Evolutionary conservation across 1,284 basidiomycete genomes (phyloP).

Genomic region (Leccinum insolens): DNA sequence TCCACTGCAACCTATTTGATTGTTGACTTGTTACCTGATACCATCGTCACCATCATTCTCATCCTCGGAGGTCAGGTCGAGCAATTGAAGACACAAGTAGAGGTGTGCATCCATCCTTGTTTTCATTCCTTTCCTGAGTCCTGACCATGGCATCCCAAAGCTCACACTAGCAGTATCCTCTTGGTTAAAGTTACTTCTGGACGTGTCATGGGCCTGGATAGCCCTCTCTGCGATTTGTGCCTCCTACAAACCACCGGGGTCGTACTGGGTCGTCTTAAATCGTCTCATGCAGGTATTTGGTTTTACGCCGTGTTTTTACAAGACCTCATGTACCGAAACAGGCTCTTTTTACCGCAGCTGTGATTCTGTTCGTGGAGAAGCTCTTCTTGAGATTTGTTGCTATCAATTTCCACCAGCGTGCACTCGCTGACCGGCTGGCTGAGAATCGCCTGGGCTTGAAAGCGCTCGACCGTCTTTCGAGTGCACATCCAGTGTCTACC

Average conservation of each 20-base stretch:
- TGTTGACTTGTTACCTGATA: conserved; percentile 63
- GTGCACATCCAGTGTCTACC: conserved; percentile 49
- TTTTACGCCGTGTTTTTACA: conserved; percentile 1
- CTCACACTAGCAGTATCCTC: conserved; percentile 68
- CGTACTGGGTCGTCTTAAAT: conserved; percentile 71
- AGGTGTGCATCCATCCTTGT: conserved; percentile 43
- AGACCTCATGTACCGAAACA: conserved; percentile 28
- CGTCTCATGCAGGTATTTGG: conserved; percentile 62
- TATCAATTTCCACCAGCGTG: conserved; percentile 77
- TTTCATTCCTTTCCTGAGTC: background rate
- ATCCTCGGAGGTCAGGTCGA: conserved; percentile 66
- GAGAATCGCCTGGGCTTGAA: conserved; percentile 72
- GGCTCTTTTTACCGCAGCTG: conserved; percentile 65
- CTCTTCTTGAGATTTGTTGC: conserved; percentile 72
- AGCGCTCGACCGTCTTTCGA: conserved; percentile 70
- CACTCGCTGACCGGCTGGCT: conserved; percentile 68
- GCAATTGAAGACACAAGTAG: conserved; percentile 62
- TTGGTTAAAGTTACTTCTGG: conserved; percentile 70
- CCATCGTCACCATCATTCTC: conserved; percentile 56
- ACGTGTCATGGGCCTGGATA: conserved; percentile 73
- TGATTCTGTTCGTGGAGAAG: conserved; percentile 72
- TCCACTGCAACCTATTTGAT: conserved; percentile 61
- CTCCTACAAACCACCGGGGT: conserved; percentile 59
- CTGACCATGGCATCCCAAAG: conserved; percentile 36
- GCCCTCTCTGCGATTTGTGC: conserved; percentile 61